Evolutionary conservation across 2,329 filamentous ascomycete species (phyloP).

Genomic region (Fusarium oligoseptatum): DNA sequence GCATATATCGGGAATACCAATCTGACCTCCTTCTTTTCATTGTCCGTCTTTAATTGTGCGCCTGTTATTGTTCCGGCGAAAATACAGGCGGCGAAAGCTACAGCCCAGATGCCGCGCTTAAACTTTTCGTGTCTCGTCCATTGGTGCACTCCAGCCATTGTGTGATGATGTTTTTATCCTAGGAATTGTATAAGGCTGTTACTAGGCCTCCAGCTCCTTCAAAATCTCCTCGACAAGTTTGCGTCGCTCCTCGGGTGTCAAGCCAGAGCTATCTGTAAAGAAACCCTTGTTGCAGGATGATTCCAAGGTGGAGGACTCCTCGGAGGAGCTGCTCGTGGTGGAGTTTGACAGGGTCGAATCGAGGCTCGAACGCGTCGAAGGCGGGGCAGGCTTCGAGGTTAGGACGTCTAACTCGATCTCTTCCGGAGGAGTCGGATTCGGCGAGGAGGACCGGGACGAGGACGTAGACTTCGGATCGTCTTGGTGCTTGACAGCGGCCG

Average conservation of each 20-base stretch:
- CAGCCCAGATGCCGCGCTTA: constrained; percentile 55
- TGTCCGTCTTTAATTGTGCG: constrained; percentile 62
- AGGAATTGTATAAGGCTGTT: constrained; percentile 2
- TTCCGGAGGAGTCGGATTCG: constrained; percentile 19
- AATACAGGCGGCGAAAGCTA: constrained; percentile 61
- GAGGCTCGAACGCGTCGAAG: neutral
- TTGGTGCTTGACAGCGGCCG: constrained; percentile 16
- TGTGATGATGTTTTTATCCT: neutral
- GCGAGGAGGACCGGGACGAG: constrained; percentile 22
- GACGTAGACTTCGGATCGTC: constrained; percentile 19
- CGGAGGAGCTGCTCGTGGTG: neutral
- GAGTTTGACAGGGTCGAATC: constrained; percentile 1
- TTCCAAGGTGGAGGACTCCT: neutral
- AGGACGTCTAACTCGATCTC: constrained; percentile 21
- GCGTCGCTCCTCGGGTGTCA: constrained; percentile 39
- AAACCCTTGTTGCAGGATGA: neutral
- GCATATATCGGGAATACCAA: neutral
- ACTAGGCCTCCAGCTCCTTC: constrained; percentile 44
- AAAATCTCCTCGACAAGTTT: constrained; percentile 44
- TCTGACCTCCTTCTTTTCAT: constrained; percentile 60
- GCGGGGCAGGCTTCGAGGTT: neutral
- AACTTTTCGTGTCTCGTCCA: constrained; percentile 53
- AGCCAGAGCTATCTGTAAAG: constrained; percentile 9
- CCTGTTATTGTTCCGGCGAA: constrained; percentile 63
- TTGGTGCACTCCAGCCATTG: constrained; percentile 31